phyloP scores from a whole-genome alignment of 2,329 filamentous ascomycete genomes.

The Drechslerella coelobrocha region DNA sequence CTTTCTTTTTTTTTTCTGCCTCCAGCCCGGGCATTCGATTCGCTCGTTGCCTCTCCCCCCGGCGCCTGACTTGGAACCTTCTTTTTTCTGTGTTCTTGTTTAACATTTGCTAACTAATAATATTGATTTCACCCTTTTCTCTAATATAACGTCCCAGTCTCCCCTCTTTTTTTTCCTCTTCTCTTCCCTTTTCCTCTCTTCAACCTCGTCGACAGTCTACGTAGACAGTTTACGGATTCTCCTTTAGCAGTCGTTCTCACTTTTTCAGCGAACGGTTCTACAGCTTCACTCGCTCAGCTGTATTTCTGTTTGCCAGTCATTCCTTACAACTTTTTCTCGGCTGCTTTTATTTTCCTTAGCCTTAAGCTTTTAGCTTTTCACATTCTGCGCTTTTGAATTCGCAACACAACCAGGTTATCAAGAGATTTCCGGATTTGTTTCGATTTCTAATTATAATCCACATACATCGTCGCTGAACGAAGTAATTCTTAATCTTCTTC shows the following conservation, averaged over 20 bases:
- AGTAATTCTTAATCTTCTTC: constrained; percentile 39
- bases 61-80: constrained; percentile 51
- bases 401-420: neutral
- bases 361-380: neutral
- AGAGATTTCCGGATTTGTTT: constrained; percentile 21
- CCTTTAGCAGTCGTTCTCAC: constrained; percentile 55
- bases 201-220: constrained; percentile 52
- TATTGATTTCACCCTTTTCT: constrained; percentile 52
- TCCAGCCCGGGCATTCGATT: neutral
- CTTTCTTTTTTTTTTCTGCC: neutral
- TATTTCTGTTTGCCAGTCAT: constrained; percentile 56
- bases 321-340: constrained; percentile 54
- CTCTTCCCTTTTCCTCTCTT: constrained; percentile 33
- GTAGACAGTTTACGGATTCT: constrained; percentile 52
- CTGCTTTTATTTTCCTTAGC: constrained; percentile 34
- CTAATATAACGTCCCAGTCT: constrained; percentile 48
- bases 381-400: neutral
- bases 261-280: constrained; percentile 52
- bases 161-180: constrained; percentile 56
- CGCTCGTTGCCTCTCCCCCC: constrained; percentile 24
- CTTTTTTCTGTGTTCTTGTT: constrained; percentile 42
- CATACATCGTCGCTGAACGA: constrained; percentile 34
- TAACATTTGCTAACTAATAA: constrained; percentile 53
- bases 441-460: constrained; percentile 38
- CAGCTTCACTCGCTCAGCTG: constrained; percentile 56